Base-by-base conservation (phyloP, 139 green algal genomes). In the Pseudopediastrum boryanum region DNA sequence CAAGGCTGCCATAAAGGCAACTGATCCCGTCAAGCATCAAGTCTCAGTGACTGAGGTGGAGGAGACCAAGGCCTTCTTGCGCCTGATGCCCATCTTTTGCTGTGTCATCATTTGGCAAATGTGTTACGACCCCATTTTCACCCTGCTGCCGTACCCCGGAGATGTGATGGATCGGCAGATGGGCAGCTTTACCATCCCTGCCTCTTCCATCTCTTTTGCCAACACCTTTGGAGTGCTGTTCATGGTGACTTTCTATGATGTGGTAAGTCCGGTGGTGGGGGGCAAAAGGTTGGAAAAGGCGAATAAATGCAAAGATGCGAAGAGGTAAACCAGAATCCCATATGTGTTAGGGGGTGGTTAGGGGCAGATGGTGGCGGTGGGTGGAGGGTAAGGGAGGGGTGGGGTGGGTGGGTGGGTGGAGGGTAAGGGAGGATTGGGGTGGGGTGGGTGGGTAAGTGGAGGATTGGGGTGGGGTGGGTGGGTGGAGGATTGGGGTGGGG, bases 141-240 rank as follows among this genome's bases (percentile, higher is more conserved):
- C 64, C 13, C 48, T 81, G 46, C 63, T 81, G 48, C 75, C 75
- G n/a, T 81, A 81, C 75, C 75, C 75, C 2, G 85, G 85, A 41
- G 65, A 81, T n/a, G 56, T 83, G 16, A 88, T 90, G 83, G 71
- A 90, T 71, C 62, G 76, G 21, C 59, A 48, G 19, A 52, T 85
- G 50, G 74, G 71, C 48, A 63, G 43, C 29, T 25, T 51, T 23
- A 29, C 23, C 16, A 66, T 66, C 58, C 72, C 84, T 12, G 69
- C 80, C 1, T 77, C 80, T 7, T 75, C 80, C 31, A 77, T 89
- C 31, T 80, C 70, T 27, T 73, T 80, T 38, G 81, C 84, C 58
- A 81, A 89, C 84, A 89, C 84, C 23, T 84, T 85, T 66, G 74
- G 66, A 35, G 80, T 89, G 52, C 52, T 86, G 62, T 67, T 84